Base-by-base conservation (phyloP, 164 flowering plant species). In the Paratinospora sagittata region DNA sequence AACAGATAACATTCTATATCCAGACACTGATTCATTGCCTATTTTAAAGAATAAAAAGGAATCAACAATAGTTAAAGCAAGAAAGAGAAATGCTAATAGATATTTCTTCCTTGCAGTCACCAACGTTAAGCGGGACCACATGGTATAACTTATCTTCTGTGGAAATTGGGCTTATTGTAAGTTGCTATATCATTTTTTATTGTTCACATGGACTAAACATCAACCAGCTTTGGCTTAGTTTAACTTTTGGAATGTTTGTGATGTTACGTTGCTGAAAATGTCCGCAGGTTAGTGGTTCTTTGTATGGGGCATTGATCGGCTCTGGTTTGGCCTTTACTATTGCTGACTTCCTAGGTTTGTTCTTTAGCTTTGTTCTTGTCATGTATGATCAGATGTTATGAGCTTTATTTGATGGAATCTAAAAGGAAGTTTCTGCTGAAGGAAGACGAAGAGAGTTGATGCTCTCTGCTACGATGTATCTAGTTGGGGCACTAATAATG, bases 371-470 rank as follows among this genome's bases (percentile, higher is more conserved):
- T 72, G 21, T 60, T 61, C 47, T 27, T 21, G 30, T 61, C 23
- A 3, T 70, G 19, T 43, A n/a, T 52, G n/a, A 11, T 39, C 43
- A 52, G 5, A 19, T 63, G 65, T 55, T 52, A 11, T 47, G n/a
- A 19, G 3, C 2, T 65, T 66, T 58, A 27, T 16, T 24, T 74
- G 23, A 34, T 69, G 57, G 9, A 62, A 79, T 61, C 75, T 72
- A 19, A 77, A 69, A 60, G 17, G 21, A 66, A 34, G 5, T 73
- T 73, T 72, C 55, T 69, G 65, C 72, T 82, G 69, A 72, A 95
- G 99, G 99, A 68, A 85, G 99, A 77, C 86, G 98, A 80, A 86
- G 87, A 80, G 99, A 95, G 88, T 77, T 96, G 82, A 84, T 96
- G 72, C 57, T 85, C 47, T 85, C 99, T 60, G 76, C 98, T 63